These are phyloP conservation scores for Furcasterigmium sp. DNA, from an alignment of 2,329 filamentous ascomycete genomes.

Conservation along the genomic window DNA sequence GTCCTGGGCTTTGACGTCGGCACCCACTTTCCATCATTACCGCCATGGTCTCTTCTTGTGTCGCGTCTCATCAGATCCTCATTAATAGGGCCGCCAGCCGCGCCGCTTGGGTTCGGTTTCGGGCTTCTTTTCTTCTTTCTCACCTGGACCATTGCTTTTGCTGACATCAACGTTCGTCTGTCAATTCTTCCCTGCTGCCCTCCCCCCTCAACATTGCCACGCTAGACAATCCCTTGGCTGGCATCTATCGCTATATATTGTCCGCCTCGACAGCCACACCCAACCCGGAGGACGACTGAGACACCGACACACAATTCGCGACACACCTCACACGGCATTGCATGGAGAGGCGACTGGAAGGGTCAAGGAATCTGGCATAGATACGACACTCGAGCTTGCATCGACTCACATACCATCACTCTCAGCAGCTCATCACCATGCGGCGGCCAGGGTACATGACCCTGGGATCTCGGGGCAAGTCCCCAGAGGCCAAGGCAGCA, in stretches of 20 bases:
- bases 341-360: background rate
- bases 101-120: background rate
- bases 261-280: background rate
- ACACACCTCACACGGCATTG: background rate
- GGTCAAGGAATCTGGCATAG: background rate
- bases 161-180: background rate
- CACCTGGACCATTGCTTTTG: background rate
- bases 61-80: background rate
- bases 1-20: constrained; percentile 13
- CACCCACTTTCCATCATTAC: constrained; percentile 9
- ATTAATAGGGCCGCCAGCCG: background rate
- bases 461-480: constrained; percentile 3
- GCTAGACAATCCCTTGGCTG: background rate
- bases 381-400: background rate
- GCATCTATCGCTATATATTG: background rate
- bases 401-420: background rate
- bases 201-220: background rate
- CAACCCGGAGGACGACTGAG: background rate
- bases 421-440: constrained; percentile 6
- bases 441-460: constrained; percentile 12
- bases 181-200: background rate
- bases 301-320: background rate
- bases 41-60: constrained; percentile 9
- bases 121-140: background rate
- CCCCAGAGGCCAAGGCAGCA: background rate